A percentile compares a stretch with the other conserved stretches of the same genome.
Conservation (phyloP, 2,329 filamentous ascomycete genomes). For the Proliferodiscus dingleyae region DNA sequence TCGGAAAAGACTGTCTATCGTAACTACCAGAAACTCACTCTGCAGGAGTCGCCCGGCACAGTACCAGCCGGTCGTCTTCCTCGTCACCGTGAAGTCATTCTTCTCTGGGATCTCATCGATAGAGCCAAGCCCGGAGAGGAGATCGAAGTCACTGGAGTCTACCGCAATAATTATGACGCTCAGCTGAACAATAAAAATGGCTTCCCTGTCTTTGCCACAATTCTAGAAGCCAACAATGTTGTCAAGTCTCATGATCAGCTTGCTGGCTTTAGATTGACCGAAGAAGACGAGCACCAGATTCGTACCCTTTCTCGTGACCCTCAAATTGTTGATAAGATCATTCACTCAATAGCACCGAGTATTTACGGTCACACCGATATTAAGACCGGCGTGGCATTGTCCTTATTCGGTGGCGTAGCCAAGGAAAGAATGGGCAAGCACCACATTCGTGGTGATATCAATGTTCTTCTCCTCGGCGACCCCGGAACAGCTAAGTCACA, state of each 20-base stretch:
- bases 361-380: constrained; percentile 97
- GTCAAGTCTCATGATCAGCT: constrained; percentile 97
- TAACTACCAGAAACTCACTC: constrained; percentile 96
- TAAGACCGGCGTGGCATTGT: constrained; percentile 93
- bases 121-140: constrained; percentile 96
- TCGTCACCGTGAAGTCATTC: constrained; percentile 86
- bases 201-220: constrained; percentile 96
- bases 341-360: constrained; percentile 90
- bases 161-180: constrained; percentile 97
- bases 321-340: constrained; percentile 85
- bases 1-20: constrained; percentile 97
- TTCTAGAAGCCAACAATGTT: constrained; percentile 94
- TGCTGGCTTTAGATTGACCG: constrained; percentile 90
- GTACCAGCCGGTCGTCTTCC: constrained; percentile 93
- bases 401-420: constrained; percentile 88
- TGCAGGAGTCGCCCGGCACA: constrained; percentile 95
- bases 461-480: constrained; percentile 91
- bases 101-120: constrained; percentile 96
- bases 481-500: constrained; percentile 98
- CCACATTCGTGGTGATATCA: constrained; percentile 94
- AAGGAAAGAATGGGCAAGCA: constrained; percentile 88
- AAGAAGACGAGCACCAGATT: constrained; percentile 90
- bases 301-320: constrained; percentile 83
- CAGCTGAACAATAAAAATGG: constrained; percentile 98
- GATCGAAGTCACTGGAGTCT: constrained; percentile 93